phyloP scores from a whole-genome alignment of 2,329 filamentous ascomycete genomes.

The Botrytis squamosa region DNA sequence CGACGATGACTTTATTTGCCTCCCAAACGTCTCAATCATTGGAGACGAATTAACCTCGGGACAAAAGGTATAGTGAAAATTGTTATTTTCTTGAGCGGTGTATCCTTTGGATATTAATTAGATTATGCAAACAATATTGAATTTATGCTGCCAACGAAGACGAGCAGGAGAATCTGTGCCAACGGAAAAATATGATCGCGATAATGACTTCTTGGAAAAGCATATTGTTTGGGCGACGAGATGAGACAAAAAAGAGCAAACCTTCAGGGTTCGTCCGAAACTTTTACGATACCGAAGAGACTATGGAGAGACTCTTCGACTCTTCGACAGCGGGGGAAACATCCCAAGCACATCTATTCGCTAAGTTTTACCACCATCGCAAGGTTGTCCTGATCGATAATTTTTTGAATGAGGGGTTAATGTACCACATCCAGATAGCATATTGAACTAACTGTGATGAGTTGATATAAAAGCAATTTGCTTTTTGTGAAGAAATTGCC shows the following conservation, averaged over 20 bases:
- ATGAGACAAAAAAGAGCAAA: slow-evolving; percentile 4
- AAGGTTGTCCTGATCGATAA: slow-evolving; percentile 5
- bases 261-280: slow-evolving; percentile 16
- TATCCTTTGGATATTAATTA: slow-evolving; percentile 9
- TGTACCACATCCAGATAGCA: slow-evolving; percentile 2
- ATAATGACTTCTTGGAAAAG: slow-evolving; percentile 8
- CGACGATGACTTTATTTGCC: background rate
- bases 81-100: background rate
- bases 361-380: slow-evolving; percentile 5
- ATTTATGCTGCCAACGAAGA: slow-evolving; percentile 6
- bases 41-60: background rate
- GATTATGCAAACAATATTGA: slow-evolving; percentile 18
- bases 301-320: background rate
- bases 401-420: slow-evolving; percentile 16
- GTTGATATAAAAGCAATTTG: background rate
- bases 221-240: slow-evolving; percentile 1
- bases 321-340: slow-evolving; percentile 13
- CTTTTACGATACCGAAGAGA: slow-evolving; percentile 16
- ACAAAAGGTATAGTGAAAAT: slow-evolving; percentile 1
- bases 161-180: slow-evolving; percentile 9
- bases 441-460: slow-evolving; percentile 4
- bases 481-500: slow-evolving; percentile 5
- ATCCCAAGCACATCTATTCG: slow-evolving; percentile 9
- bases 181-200: background rate
- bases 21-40: slow-evolving; percentile 5